Base-by-base conservation (phyloP, 176 grass and related monocot species). In the Carex cristatella region DNA sequence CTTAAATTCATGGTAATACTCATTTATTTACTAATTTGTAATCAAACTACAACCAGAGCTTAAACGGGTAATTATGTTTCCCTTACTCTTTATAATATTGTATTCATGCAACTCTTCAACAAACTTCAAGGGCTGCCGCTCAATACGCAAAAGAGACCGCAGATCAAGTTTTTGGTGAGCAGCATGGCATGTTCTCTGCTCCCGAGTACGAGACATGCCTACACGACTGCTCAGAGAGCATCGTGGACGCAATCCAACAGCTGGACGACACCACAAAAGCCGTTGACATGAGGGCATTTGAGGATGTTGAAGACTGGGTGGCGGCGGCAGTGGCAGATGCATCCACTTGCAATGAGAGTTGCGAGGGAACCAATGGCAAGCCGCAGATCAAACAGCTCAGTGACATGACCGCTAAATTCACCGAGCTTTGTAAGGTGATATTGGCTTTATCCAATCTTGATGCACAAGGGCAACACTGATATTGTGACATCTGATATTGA, bases 211-310 rank as follows among this genome's bases (percentile, higher is more conserved):
- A 69, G 16, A 42, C 14, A 31, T 95, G 94, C 87, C 59, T 93
- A 54, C 10, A 89, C 42, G 79, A 85, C 62, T 96, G 91, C 87
- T 10, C 80, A 44, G 91, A 59, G 4, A 89, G 74, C 83, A 83
- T 93, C 69, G 82, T 86, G 85, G 81, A 67, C 9, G 87, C 89
- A 28, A 82, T 90, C 75, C 23, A 49, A 54, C 91, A 83, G 54
- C 88, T 96, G 61, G 72, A 84, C 60, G 85, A 83, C 31, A 89
- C 85, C 19, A 84, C 82, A 82, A 85, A n/a, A 31, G 89, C 87
- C 8, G 37, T 93, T 58, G 70, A 90, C 58, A 0, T 37, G 23
- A 60, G 83, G 33, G 77, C 87, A 58, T 87, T 73, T 14, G 13
- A 37, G 14, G 55, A 84, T 67, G 85, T 88, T 0, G 59, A 89